Base-by-base conservation (phyloP, 106 monocot genomes). In the Iris macrosiphon region DNA sequence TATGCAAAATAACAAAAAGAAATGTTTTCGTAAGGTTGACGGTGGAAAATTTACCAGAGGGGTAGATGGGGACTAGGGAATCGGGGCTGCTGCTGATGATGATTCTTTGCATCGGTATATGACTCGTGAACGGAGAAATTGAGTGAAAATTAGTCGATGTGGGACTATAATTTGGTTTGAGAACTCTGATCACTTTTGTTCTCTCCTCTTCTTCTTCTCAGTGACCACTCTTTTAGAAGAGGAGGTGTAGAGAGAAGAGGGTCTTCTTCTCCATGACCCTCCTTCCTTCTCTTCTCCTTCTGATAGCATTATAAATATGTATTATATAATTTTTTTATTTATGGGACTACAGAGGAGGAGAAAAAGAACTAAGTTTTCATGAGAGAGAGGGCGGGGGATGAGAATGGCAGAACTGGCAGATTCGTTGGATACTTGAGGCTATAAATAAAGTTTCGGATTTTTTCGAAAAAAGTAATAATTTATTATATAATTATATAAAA, bases 201-300 rank as follows among this genome's bases (percentile, higher is more conserved):
- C 27, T 53, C 15, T 27, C 13, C 15, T 15, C 8, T 19, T 14
- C 7, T 46, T 46, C 20, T 46, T 17, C 45, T 14, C 1, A 7
- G 15, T 19, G 45, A 1, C 15, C 20, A 4, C 41, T 41, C 39
- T 23, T 40, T 57, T 15, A 42, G 20, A 28, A 17, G 19, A 51
- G 38, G n/a, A n/a, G n/a, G n/a, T n/a, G n/a, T n/a, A n/a, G n/a
- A n/a, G n/a, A n/a, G 64, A 50, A 42, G 7, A 24, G 25, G 40
- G n/a, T 20, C 43, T 65, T 60, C 66, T 52, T 58, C 59, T 38
- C 35, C 51, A 43, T 59, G 50, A 44, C 72, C 72, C 59, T 48
- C 58, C 72, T n/a, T 73, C 72, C 52, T 40, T 73, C 65, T 73
- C 66, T 21, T 66, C 35, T 0, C 35, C 41, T 50, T 73, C 73